Conservation (phyloP, 768 basidiomycete species). For the Rossbeevera mucosa region DNA sequence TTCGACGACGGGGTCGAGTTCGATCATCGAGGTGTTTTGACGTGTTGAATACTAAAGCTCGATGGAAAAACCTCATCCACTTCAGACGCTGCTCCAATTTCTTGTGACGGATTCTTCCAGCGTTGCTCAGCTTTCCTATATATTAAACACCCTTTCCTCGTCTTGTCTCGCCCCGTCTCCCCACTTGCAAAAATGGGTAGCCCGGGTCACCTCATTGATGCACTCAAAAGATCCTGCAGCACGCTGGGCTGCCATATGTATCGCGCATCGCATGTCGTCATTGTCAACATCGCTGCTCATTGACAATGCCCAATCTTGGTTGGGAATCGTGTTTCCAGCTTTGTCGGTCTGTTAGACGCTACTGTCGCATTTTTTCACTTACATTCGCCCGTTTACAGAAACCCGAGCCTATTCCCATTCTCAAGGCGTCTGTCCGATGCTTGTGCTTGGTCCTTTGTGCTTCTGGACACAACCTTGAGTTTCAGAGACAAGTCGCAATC, state of each 20-base stretch:
- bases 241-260: conserved; percentile 75
- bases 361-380: conserved; percentile 12
- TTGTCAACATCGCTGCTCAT: conserved; percentile 58
- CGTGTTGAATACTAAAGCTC: conserved; percentile 28
- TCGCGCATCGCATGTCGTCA: conserved; percentile 63
- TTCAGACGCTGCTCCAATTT: conserved; percentile 63
- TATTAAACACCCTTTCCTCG: conserved; percentile 50
- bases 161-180: conserved; percentile 56
- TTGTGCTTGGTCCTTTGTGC: conserved; percentile 56
- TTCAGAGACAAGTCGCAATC: conserved; percentile 70
- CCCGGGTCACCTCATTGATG: conserved; percentile 68
- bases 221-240: conserved; percentile 74
- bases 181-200: conserved; percentile 70
- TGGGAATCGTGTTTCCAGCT: conserved; percentile 56
- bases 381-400: conserved; percentile 42
- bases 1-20: conserved; percentile 50
- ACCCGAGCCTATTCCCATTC: conserved; percentile 56
- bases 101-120: conserved; percentile 65
- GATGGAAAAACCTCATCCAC: conserved; percentile 49
- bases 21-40: conserved; percentile 28
- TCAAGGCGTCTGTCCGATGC: conserved; percentile 65
- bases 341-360: conserved; percentile 56
- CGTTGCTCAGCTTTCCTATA: conserved; percentile 53
- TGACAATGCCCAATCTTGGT: conserved; percentile 71
- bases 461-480: conserved; percentile 63